These are phyloP conservation scores for Chlorella vulgaris DNA, from an alignment of 139 green algal genomes.

Conservation along the genomic window DNA sequence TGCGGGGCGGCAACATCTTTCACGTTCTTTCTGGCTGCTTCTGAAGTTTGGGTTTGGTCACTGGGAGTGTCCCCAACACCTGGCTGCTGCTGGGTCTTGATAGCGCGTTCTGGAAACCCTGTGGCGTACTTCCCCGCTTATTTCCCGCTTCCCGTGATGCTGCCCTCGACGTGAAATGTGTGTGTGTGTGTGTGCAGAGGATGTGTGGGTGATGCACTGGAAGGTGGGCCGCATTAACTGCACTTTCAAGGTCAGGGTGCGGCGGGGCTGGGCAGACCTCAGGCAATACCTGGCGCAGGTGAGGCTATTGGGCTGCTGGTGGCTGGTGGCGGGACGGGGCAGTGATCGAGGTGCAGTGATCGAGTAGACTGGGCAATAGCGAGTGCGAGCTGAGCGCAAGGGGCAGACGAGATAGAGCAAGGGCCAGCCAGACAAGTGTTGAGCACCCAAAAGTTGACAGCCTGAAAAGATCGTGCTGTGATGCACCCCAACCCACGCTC, in stretches of 20 bases:
- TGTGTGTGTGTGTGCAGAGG: not conserved
- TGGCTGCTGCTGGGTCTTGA: not conserved
- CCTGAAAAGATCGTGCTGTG: no score
- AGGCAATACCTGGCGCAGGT: constrained; percentile 33
- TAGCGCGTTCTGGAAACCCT: not conserved
- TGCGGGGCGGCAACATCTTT: no score
- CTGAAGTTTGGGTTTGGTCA: not conserved
- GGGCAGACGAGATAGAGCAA: no score
- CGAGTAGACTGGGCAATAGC: no score
- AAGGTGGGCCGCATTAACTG: constrained; percentile 29
- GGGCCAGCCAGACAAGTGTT: no score
- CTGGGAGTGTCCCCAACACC: not conserved
- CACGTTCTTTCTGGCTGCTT: not conserved
- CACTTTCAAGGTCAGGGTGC: constrained; percentile 47
- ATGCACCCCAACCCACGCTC: no score
- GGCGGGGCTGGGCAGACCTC: constrained; percentile 39
- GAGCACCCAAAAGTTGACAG: no score
- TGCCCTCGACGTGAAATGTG: not conserved
- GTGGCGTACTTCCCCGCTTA: not conserved
- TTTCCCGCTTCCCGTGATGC: no score
- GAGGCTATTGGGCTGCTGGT: not conserved
- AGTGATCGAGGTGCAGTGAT: no score
- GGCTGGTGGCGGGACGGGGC: no score
- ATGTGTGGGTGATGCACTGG: constrained; percentile 44
- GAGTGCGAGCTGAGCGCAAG: no score